Percentiles rank a stretch among this genome's conserved stretches.
Conservation (phyloP, 2,329 filamentous ascomycete genomes). For the Fusarium devonianum region DNA sequence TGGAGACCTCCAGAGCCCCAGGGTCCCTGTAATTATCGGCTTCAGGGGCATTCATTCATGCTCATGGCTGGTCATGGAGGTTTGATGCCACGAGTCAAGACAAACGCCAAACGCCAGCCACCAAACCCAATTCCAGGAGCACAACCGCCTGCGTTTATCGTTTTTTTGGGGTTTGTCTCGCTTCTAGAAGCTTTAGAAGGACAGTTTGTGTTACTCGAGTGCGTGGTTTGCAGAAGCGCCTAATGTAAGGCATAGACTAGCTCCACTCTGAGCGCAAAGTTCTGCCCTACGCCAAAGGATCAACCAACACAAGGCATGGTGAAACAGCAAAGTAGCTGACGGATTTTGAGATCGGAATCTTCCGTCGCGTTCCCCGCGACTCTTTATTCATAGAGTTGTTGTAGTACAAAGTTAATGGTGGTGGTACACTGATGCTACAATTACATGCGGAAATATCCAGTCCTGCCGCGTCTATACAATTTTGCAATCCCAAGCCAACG, state of each 20-base stretch:
- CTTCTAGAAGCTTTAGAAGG: too few species aligned
- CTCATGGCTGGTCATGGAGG: too few species aligned
- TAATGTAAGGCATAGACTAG: too few species aligned
- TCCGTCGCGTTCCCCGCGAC: background rate
- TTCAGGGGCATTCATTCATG: slow-evolving; percentile 8
- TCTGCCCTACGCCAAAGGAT: background rate
- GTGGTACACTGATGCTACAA: slow-evolving; percentile 26
- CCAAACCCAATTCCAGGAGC: background rate
- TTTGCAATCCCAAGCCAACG: slow-evolving; percentile 19
- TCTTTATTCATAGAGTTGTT: background rate
- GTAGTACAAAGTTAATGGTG: slow-evolving; percentile 20
- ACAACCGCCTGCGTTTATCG: background rate
- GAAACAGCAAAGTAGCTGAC: slow-evolving; percentile 10
- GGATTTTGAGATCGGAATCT: background rate
- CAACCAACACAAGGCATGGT: slow-evolving; percentile 1
- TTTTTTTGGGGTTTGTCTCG: background rate
- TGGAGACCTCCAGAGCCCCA: slow-evolving; percentile 19
- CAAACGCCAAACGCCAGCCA: slow-evolving; percentile 4
- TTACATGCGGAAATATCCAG: slow-evolving; percentile 21
- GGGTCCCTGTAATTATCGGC: slow-evolving; percentile 6
- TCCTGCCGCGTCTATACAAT: slow-evolving; percentile 7
- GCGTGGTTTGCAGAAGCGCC: too few species aligned
- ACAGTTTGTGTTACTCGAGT: too few species aligned
- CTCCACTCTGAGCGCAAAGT: too few species aligned
- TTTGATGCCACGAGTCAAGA: background rate